A percentile compares a stretch with the other conserved stretches of the same genome.
These are phyloP conservation scores for Rhododendron kiyosumense DNA, from an alignment of 148 eudicot species.

Conservation along the genomic window DNA sequence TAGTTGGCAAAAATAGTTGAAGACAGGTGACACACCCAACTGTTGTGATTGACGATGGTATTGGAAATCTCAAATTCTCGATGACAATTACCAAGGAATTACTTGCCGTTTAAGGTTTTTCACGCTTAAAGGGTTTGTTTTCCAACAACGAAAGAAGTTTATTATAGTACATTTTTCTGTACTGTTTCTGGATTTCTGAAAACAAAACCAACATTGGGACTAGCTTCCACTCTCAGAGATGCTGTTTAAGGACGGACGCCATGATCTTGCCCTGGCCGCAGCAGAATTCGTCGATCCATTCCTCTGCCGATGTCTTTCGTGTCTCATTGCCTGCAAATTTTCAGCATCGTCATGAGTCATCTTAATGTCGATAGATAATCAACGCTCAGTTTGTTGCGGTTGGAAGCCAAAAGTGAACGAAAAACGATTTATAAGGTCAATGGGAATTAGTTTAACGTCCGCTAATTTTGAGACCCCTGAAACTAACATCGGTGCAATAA, in stretches of 20 bases:
- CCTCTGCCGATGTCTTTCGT: conserved; percentile 40
- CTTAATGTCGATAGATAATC: neutral
- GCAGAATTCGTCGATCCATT: conserved; percentile 29
- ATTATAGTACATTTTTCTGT: neutral
- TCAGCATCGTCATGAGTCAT: neutral
- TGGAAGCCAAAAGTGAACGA: neutral
- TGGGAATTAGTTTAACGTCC: too few relatives aligned
- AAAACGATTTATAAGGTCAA: too few relatives aligned
- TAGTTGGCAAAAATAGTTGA: neutral
- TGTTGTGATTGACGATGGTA: neutral
- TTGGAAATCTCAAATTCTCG: neutral
- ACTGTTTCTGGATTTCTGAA: neutral
- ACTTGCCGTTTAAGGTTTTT: neutral
- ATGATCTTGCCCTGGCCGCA: conserved; percentile 54
- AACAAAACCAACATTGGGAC: neutral
- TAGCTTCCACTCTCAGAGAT: conserved; percentile 65
- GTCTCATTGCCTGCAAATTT: conserved; percentile 33
- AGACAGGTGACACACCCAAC: neutral
- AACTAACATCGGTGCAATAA: too few relatives aligned
- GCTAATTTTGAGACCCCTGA: neutral
- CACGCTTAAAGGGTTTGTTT: neutral
- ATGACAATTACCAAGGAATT: neutral
- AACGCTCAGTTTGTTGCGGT: neutral
- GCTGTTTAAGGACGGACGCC: conserved; percentile 81
- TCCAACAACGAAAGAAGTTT: conserved; percentile 11